Evolutionary conservation across 257 asterid species (phyloP).

Genomic region (Ajuga chamaepitys): DNA sequence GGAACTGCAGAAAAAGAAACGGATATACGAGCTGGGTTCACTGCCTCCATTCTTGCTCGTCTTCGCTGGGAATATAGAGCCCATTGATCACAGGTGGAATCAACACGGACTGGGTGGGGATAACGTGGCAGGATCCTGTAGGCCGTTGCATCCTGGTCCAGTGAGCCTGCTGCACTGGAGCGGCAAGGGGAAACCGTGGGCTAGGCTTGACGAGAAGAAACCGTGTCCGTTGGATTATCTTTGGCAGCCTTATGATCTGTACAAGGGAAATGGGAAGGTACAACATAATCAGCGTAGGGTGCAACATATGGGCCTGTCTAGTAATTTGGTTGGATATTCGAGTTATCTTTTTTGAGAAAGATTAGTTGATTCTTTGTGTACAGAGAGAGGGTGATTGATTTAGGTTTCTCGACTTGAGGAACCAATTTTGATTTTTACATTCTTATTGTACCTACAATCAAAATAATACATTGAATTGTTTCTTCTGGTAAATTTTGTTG

Average conservation of each 20-base stretch:
- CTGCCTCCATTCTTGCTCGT: conserved; percentile 63
- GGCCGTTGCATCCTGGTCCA: conserved; percentile 73
- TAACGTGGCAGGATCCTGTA: conserved; percentile 67
- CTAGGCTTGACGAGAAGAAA: conserved; percentile 51
- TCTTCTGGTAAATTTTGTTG: not conserved
- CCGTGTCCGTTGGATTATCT: conserved; percentile 73
- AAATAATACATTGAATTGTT: not conserved
- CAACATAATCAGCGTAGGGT: conserved; percentile 15
- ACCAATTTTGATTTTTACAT: conserved; percentile 18
- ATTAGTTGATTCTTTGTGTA: conserved; percentile 30
- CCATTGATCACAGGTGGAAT: conserved; percentile 71
- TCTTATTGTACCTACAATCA: not conserved
- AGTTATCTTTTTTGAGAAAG: conserved; percentile 26
- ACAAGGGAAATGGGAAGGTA: conserved; percentile 23
- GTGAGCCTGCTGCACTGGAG: conserved; percentile 79
- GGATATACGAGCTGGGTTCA: conserved; percentile 74
- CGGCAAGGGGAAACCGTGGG: conserved; percentile 86
- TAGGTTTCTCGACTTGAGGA: not conserved
- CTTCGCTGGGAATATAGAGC: conserved; percentile 62
- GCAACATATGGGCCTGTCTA: not conserved
- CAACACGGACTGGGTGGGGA: conserved; percentile 87
- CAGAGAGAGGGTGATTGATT: conserved; percentile 22
- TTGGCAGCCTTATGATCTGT: conserved; percentile 71
- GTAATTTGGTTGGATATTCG: conserved; percentile 27
- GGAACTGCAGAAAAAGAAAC: conserved; percentile 50